phyloP scores from a whole-genome alignment of 768 basidiomycete genomes.

The Tulasnella sp. region DNA sequence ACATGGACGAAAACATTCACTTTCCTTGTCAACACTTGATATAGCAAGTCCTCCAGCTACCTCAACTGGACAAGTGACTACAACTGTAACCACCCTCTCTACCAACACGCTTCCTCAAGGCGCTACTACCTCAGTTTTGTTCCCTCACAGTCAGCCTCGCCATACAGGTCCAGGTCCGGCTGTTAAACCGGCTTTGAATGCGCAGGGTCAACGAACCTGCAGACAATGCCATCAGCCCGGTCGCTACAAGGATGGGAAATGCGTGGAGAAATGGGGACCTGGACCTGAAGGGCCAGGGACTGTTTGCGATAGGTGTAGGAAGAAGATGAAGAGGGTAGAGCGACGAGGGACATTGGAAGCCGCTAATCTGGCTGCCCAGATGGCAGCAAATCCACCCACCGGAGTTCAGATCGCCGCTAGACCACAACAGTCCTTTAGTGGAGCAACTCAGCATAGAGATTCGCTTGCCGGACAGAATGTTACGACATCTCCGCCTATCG shows the following conservation, averaged over 20 bases:
- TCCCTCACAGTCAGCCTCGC: slow-evolving; percentile 5
- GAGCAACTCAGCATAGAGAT: not conserved
- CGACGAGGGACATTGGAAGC: slow-evolving; percentile 35
- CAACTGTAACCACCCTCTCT: too few species aligned
- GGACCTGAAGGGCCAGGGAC: slow-evolving; percentile 74
- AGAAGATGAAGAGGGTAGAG: slow-evolving; percentile 79
- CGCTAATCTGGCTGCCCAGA: not conserved
- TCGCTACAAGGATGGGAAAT: slow-evolving; percentile 71
- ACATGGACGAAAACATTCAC: too few species aligned
- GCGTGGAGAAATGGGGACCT: slow-evolving; percentile 81
- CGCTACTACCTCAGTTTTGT: not conserved
- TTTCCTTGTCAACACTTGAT: too few species aligned
- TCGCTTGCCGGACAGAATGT: not conserved
- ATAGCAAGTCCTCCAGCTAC: too few species aligned
- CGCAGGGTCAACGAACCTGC: slow-evolving; percentile 60
- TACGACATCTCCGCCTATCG: not conserved
- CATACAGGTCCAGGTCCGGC: slow-evolving; percentile 9
- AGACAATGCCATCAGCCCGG: slow-evolving; percentile 61
- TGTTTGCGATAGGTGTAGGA: slow-evolving; percentile 71
- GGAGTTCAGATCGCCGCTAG: not conserved
- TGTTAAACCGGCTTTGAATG: slow-evolving; percentile 30
- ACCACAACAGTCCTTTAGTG: not conserved
- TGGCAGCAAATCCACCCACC: not conserved
- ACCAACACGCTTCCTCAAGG: too few species aligned
- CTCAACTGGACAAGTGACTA: too few species aligned